Percentiles rank a stretch among this genome's conserved stretches.
These are phyloP conservation scores for Trichocladium antarcticum DNA, from an alignment of 495 filamentous ascomycete genomes.

Conservation along the genomic window DNA sequence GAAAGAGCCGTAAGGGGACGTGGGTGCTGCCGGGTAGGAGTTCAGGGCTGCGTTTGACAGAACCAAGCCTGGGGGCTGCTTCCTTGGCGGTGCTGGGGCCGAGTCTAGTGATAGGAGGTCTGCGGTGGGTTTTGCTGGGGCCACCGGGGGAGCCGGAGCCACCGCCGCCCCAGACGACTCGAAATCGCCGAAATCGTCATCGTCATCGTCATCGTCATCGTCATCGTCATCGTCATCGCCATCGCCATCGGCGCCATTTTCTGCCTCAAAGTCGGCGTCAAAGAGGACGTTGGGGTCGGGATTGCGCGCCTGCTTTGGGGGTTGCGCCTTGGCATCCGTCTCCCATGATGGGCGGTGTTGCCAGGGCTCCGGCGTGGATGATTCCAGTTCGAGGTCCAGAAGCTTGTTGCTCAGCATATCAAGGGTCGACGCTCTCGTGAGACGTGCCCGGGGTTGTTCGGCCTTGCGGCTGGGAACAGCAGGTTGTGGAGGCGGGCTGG, in stretches of 20 bases:
- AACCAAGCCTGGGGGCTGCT: conserved; percentile 22
- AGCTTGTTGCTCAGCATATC: conserved; percentile 38
- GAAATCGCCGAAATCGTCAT: conserved; percentile 44
- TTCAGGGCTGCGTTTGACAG: conserved; percentile 18
- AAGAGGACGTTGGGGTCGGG: conserved; percentile 37
- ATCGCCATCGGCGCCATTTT: conserved; percentile 3
- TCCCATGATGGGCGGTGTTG: conserved; percentile 16
- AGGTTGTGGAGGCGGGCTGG: conserved; percentile 4
- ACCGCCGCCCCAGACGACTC: conserved; percentile 27
- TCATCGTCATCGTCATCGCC: conserved; percentile 37
- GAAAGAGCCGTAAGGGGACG: conserved; percentile 39
- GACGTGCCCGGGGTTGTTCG: conserved; percentile 19
- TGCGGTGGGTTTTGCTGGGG: conserved; percentile 5
- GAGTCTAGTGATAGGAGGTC: conserved; percentile 3
- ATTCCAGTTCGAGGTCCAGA: conserved; percentile 21
- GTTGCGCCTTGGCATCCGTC: background rate
- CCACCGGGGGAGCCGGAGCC: background rate
- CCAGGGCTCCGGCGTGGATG: conserved; percentile 11
- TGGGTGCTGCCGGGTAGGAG: conserved; percentile 35
- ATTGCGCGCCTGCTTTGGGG: conserved; percentile 13
- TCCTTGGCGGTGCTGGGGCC: conserved; percentile 15
- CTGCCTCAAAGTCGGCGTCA: conserved; percentile 38
- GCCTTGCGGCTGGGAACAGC: background rate
- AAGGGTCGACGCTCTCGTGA: conserved; percentile 33
- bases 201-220: conserved; percentile 20